These are phyloP conservation scores for Saksenaea vasiformis DNA, from an alignment of 371 early-diverging fungal genomes.

Conservation along the genomic window DNA sequence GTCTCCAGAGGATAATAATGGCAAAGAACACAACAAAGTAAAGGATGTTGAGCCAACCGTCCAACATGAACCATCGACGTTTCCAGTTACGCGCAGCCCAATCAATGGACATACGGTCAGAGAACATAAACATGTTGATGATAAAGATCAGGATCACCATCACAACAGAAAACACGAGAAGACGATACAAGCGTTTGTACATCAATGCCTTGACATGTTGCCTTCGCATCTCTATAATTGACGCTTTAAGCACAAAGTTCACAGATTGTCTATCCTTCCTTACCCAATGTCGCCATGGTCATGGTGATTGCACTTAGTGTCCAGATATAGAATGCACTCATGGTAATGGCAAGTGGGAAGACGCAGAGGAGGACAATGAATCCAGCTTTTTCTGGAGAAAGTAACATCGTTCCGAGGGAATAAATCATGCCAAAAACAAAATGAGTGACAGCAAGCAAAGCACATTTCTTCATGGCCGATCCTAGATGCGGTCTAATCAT, in stretches of 20 bases:
- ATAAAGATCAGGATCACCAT: conserved; percentile 79
- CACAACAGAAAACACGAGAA: conserved; percentile 76
- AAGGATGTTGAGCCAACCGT: conserved; percentile 83
- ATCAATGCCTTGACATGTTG: conserved; percentile 89
- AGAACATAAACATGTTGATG: conserved; percentile 75
- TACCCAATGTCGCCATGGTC: conserved; percentile 37
- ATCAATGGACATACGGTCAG: conserved; percentile 57
- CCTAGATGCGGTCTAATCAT: conserved; percentile 90
- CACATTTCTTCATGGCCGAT: conserved; percentile 85
- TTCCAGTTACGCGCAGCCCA: conserved; percentile 85
- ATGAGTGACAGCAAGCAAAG: conserved; percentile 75
- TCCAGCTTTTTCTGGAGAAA: conserved; percentile 72
- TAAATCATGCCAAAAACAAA: conserved; percentile 90
- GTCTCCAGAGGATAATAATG: conserved; percentile 89
- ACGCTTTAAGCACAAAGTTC: neutral
- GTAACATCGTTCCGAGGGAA: conserved; percentile 77
- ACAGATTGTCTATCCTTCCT: neutral
- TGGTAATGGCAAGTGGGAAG: conserved; percentile 86
- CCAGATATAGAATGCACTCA: conserved; percentile 95
- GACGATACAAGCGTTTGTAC: conserved; percentile 84
- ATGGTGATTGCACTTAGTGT: conserved; percentile 53
- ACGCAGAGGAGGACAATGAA: conserved; percentile 78
- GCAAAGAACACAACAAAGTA: conserved; percentile 80
- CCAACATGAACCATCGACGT: conserved; percentile 89
- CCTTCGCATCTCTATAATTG: conserved; percentile 65